phyloP scores from a whole-genome alignment of 2,329 filamentous ascomycete species.

The Thermothelomyces thermophilus region DNA sequence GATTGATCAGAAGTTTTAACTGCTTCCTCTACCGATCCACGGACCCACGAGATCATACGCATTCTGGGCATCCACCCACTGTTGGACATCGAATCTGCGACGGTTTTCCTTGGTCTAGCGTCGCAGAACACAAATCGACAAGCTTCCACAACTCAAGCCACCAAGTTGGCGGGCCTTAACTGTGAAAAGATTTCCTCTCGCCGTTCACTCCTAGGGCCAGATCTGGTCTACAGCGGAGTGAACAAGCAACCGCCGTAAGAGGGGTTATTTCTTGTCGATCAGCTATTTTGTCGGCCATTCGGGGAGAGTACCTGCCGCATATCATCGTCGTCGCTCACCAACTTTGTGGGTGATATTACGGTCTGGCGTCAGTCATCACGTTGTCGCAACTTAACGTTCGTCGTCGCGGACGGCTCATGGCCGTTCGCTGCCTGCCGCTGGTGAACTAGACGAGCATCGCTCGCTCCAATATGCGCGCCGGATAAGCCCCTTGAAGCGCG shows the following conservation, averaged over 20 bases:
- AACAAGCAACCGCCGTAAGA: slow-evolving; percentile 98
- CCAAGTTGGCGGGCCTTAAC: slow-evolving; percentile 37
- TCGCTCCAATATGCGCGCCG: slow-evolving; percentile 25
- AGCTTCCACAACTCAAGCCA: slow-evolving; percentile 18
- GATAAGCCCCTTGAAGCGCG: slow-evolving; percentile 22
- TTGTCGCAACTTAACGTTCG: slow-evolving; percentile 15
- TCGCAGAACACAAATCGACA: background rate
- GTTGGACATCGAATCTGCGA: background rate
- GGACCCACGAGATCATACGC: too few relatives aligned
- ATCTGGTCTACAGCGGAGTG: slow-evolving; percentile 90
- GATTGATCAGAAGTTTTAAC: too few relatives aligned
- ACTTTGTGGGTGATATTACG: slow-evolving; percentile 6
- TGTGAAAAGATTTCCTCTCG: slow-evolving; percentile 65
- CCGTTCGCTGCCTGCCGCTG: slow-evolving; percentile 32
- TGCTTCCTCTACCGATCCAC: too few relatives aligned
- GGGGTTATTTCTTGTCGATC: slow-evolving; percentile 27
- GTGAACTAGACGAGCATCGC: slow-evolving; percentile 18
- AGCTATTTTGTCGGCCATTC: slow-evolving; percentile 12
- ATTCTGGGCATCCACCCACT: too few relatives aligned
- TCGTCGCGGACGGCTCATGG: slow-evolving; percentile 29
- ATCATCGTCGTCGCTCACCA: slow-evolving; percentile 3
- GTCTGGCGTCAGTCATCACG: slow-evolving; percentile 6
- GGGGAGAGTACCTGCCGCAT: too few relatives aligned
- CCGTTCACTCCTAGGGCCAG: slow-evolving; percentile 87
- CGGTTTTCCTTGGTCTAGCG: slow-evolving; percentile 1